Conservation (phyloP, 2,329 filamentous ascomycete genomes). For the Orbilia blumenaviensis region DNA sequence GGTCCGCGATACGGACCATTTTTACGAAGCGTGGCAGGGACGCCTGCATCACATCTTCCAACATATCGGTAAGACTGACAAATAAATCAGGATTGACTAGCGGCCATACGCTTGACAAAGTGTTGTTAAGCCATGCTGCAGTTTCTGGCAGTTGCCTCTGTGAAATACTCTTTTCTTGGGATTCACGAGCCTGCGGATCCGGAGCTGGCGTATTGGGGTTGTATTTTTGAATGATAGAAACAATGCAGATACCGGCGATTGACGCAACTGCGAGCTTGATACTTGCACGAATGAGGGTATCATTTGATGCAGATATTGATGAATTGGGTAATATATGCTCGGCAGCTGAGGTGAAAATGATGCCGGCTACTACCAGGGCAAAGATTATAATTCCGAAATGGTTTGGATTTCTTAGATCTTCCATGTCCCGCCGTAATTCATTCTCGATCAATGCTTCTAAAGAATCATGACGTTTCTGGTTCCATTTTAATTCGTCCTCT, state of each 20-base stretch:
- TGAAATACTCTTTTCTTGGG: constrained; percentile 13
- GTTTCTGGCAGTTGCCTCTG: constrained; percentile 67
- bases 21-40: constrained; percentile 74
- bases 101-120: constrained; percentile 75
- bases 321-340: neutral
- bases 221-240: constrained; percentile 47
- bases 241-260: neutral
- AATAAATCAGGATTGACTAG: constrained; percentile 80
- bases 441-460: constrained; percentile 66
- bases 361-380: neutral
- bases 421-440: constrained; percentile 62
- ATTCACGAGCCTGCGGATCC: constrained; percentile 55
- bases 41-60: constrained; percentile 84
- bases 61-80: constrained; percentile 68
- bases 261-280: neutral
- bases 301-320: neutral
- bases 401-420: constrained; percentile 59
- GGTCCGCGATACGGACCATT: constrained; percentile 79
- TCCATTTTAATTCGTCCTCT: constrained; percentile 62
- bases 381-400: constrained; percentile 42
- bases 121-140: constrained; percentile 75
- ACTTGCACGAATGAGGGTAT: neutral
- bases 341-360: neutral
- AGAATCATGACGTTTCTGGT: constrained; percentile 62
- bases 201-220: neutral